Evolutionary conservation across 2,329 filamentous ascomycete species (phyloP).

Genomic region (Aspergillus alliaceus): DNA sequence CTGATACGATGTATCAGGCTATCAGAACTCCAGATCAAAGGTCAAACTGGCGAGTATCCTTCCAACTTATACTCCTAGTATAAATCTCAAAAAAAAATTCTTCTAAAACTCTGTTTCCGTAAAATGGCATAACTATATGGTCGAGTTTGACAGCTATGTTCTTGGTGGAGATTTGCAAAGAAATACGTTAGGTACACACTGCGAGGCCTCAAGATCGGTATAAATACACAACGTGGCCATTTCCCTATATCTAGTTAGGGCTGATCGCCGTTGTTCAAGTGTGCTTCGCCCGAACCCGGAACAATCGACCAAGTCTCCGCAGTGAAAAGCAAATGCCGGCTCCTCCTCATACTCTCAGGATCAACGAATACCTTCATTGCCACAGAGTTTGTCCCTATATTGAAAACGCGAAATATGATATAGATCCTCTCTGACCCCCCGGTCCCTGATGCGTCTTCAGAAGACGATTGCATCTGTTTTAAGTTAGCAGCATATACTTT

Average conservation of each 20-base stretch:
- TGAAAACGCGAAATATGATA: conserved; percentile 44
- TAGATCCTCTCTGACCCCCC: conserved; percentile 30
- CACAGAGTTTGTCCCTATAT: conserved; percentile 32
- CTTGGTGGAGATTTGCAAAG: too few relatives aligned
- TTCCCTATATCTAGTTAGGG: background rate
- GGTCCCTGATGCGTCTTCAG: background rate
- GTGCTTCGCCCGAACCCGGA: background rate
- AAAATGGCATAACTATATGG: too few relatives aligned
- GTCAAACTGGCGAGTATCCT: too few relatives aligned
- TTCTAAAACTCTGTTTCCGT: too few relatives aligned
- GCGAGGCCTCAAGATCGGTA: too few relatives aligned
- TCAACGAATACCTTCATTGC: conserved; percentile 42
- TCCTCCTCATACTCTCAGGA: conserved; percentile 26
- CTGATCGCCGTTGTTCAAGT: background rate
- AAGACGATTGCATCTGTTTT: conserved; percentile 7
- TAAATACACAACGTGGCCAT: too few relatives aligned
- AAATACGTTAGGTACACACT: too few relatives aligned
- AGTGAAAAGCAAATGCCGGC: conserved; percentile 8
- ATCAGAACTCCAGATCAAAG: too few relatives aligned
- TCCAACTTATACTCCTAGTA: too few relatives aligned
- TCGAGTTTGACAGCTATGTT: too few relatives aligned
- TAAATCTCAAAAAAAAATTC: too few relatives aligned
- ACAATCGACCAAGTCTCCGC: conserved; percentile 13
- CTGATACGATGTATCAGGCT: too few relatives aligned
- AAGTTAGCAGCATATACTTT: background rate